Conservation (phyloP, 164 flowering plant species). For the Sedum album region DNA sequence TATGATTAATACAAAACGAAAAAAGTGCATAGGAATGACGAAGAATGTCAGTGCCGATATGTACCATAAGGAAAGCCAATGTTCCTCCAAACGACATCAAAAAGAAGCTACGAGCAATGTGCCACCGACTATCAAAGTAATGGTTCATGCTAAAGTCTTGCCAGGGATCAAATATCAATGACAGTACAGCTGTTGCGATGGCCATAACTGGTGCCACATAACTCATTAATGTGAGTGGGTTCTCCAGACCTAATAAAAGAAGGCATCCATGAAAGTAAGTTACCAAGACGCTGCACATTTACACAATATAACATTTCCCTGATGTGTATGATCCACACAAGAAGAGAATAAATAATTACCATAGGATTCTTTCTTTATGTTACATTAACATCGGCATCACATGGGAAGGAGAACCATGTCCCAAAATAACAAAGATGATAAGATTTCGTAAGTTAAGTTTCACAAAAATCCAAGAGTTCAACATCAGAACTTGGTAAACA, state of each 20-base stretch:
- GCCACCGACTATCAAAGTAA: slow-evolving; percentile 72
- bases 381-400: slow-evolving; percentile 15
- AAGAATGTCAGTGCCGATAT: not conserved
- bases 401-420: slow-evolving; percentile 23
- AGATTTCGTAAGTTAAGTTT: slow-evolving; percentile 3
- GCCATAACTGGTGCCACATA: slow-evolving; percentile 96
- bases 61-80: slow-evolving; percentile 91
- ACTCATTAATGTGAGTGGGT: slow-evolving; percentile 93
- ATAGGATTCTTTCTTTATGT: slow-evolving; percentile 76
- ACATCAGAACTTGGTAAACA: slow-evolving; percentile 7
- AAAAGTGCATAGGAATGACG: not conserved
- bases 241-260: slow-evolving; percentile 52
- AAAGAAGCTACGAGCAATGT: slow-evolving; percentile 58
- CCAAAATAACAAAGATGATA: slow-evolving; percentile 14
- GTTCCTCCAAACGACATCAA: slow-evolving; percentile 94
- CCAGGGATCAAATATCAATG: slow-evolving; percentile 89
- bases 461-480: not conserved
- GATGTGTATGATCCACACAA: not conserved
- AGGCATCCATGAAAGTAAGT: not conserved
- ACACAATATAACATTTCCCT: not conserved
- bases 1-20: not conserved
- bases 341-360: slow-evolving; percentile 41
- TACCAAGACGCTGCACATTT: not conserved
- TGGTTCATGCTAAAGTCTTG: slow-evolving; percentile 42
- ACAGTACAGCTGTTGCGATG: slow-evolving; percentile 60